phyloP scores from a whole-genome alignment of 306 rosid species.

The Fragaria ananassa region DNA sequence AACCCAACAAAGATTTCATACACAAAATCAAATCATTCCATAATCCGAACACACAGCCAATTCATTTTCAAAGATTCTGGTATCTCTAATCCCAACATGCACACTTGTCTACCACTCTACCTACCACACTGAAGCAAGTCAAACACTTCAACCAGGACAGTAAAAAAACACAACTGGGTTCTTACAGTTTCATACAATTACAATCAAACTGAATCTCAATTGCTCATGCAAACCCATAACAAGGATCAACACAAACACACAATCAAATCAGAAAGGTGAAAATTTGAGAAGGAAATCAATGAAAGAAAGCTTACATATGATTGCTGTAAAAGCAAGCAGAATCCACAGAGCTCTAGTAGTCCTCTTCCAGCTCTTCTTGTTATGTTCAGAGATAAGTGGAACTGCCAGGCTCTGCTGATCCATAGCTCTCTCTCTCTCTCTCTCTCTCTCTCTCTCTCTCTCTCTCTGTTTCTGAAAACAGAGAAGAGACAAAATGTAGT shows the following conservation, averaged over 20 bases:
- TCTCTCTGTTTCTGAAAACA: neutral
- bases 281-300: neutral
- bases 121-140: neutral
- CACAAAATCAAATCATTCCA: neutral
- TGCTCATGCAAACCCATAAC: slow-evolving; percentile 3
- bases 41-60: neutral
- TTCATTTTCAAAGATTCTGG: neutral
- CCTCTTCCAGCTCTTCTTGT: slow-evolving; percentile 19
- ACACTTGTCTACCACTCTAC: neutral
- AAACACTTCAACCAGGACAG: neutral
- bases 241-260: neutral
- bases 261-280: neutral
- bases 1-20: neutral
- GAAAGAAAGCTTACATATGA: slow-evolving; percentile 31
- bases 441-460: neutral
- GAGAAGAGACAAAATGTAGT: neutral
- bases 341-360: slow-evolving; percentile 16
- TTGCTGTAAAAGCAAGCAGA: slow-evolving; percentile 26
- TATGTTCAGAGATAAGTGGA: slow-evolving; percentile 26
- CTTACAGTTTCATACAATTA: neutral
- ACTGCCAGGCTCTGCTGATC: slow-evolving; percentile 29
- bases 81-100: neutral
- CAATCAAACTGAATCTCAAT: neutral
- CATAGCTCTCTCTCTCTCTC: neutral
- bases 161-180: neutral